Percentiles rank a stretch among this genome's conserved stretches.
Evolutionary conservation across 2,329 filamentous ascomycete genomes (phyloP).

Genomic region (Trichoderma hamatum): DNA sequence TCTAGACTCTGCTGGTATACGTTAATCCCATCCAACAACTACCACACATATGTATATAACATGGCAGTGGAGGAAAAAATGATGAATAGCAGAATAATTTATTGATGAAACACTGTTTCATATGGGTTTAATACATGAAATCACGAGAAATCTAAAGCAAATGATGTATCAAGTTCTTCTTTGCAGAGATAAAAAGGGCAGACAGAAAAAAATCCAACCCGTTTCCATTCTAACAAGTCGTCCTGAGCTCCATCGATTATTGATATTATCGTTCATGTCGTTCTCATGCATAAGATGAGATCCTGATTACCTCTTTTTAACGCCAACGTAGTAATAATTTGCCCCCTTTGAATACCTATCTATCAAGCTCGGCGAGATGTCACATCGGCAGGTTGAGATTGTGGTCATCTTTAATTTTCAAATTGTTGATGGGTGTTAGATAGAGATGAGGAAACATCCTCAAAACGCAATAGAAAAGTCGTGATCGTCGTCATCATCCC

Average conservation of each 20-base stretch:
- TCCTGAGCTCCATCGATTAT: neutral
- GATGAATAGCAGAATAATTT: neutral
- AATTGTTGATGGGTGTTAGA: neutral
- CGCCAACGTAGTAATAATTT: neutral
- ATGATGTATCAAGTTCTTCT: neutral
- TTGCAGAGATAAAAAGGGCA: neutral
- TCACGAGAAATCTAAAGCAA: neutral
- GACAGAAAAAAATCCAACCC: neutral
- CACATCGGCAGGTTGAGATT: neutral
- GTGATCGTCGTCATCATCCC: constrained; percentile 56
- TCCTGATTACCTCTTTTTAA: neutral
- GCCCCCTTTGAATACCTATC: neutral
- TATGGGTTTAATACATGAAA: neutral
- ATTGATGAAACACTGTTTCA: neutral
- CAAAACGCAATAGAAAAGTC: constrained; percentile 35
- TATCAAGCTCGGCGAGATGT: neutral
- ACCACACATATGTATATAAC: neutral
- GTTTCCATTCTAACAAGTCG: neutral
- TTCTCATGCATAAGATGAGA: neutral
- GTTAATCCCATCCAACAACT: neutral
- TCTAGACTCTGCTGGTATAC: neutral
- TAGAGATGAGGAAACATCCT: neutral
- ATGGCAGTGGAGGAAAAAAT: neutral
- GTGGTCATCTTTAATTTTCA: neutral
- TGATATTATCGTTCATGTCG: neutral